Conservation (phyloP, 129 eudicot genomes). For the Oenanthe sinensis region DNA sequence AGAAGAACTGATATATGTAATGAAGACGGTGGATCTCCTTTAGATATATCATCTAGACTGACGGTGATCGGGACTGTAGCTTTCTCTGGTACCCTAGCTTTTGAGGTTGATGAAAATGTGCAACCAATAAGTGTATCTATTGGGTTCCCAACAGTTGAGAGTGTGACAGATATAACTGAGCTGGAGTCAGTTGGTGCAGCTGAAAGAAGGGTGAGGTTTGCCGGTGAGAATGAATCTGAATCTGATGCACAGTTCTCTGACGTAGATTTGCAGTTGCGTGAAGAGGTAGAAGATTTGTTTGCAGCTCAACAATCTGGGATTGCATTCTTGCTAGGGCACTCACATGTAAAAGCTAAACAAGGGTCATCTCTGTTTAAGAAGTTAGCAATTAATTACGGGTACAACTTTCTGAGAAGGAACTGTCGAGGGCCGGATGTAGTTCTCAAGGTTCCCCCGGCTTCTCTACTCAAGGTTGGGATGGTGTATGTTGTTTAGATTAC, state of each 20-base stretch:
- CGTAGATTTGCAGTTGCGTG: slow-evolving; percentile 26
- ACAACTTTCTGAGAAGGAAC: slow-evolving; percentile 65
- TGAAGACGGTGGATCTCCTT: slow-evolving; percentile 25
- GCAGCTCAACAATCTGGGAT: slow-evolving; percentile 72
- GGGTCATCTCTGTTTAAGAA: slow-evolving; percentile 62
- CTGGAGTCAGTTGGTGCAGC: slow-evolving; percentile 29
- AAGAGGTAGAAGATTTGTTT: slow-evolving; percentile 59
- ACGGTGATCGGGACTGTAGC: slow-evolving; percentile 44
- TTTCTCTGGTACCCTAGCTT: slow-evolving; percentile 25
- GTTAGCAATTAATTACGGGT: slow-evolving; percentile 69
- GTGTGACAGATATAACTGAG: slow-evolving; percentile 42
- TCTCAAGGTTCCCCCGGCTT: slow-evolving; percentile 72
- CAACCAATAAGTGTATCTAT: slow-evolving; percentile 58
- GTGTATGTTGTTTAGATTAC: slow-evolving; percentile 54
- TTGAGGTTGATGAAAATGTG: slow-evolving; percentile 44
- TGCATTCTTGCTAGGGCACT: slow-evolving; percentile 76
- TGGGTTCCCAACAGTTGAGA: slow-evolving; percentile 51
- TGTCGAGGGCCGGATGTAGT: slow-evolving; percentile 73
- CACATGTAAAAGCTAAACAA: slow-evolving; percentile 78
- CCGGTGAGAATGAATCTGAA: slow-evolving; percentile 28
- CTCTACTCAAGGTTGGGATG: slow-evolving; percentile 89
- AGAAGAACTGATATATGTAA: slow-evolving; percentile 15
- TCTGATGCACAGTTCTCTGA: slow-evolving; percentile 17
- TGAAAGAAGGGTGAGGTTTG: slow-evolving; percentile 50
- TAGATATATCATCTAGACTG: slow-evolving; percentile 39